phyloP scores from a whole-genome alignment of 345 rosid genomes.

The Garcia nutans region DNA sequence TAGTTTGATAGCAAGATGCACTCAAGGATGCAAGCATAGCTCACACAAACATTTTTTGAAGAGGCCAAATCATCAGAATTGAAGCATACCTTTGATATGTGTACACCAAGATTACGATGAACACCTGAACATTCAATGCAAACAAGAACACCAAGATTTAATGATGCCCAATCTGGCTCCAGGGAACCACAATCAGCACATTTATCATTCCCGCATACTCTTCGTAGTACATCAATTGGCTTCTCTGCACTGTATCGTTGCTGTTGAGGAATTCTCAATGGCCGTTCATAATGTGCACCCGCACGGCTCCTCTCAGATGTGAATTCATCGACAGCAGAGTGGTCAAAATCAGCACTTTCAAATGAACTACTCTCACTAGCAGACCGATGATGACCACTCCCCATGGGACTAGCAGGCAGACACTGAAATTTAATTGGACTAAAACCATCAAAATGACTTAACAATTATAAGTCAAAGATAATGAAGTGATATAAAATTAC shows the following conservation, averaged over 20 bases:
- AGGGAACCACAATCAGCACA: constrained; percentile 99
- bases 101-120: constrained; percentile 99
- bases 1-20: constrained; percentile 1
- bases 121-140: constrained; percentile 99
- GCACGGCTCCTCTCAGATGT: constrained; percentile 64
- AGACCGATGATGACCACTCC: constrained; percentile 89
- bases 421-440: constrained; percentile 50
- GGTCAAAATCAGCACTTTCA: constrained; percentile 93
- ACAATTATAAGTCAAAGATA: constrained; percentile 11
- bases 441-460: constrained; percentile 22
- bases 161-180: constrained; percentile 99
- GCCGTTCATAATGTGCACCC: constrained; percentile 58
- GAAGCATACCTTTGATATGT: constrained; percentile 78
- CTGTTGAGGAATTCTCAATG: constrained; percentile 61
- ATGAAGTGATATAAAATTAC: constrained; percentile 39
- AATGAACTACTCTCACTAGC: constrained; percentile 98
- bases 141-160: constrained; percentile 93
- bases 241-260: constrained; percentile 74
- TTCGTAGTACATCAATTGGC: constrained; percentile 75
- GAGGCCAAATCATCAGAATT: constrained; percentile 7
- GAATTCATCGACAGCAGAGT: constrained; percentile 68
- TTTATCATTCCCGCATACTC: constrained; percentile 87
- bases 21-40: not conserved
- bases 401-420: constrained; percentile 74
- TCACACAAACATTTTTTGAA: not conserved